Evolutionary conservation across 805 yeast species (phyloP), one percentile per base, ranked within the genome.

Genomic region (Yamadazyma sp.): DNA sequence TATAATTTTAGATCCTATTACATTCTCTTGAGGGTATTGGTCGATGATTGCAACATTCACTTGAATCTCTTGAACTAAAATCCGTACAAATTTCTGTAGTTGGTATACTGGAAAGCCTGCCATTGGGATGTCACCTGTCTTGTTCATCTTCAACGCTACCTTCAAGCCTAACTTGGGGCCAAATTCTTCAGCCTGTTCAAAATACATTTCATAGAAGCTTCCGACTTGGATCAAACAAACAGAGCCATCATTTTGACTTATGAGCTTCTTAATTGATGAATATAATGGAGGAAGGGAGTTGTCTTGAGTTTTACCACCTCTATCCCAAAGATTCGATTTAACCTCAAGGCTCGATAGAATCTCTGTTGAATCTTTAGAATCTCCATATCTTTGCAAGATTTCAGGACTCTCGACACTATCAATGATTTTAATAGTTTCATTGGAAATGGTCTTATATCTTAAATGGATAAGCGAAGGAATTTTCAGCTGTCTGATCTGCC

Each of bases 31-130:
- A 5, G 60, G 60, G 39, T 40, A 55, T 57, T 91, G 94, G 47
- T 86, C 93, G n/a, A 86, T 77, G 5, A 89, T 69, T 0, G 91
- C 95, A 0, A 88, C 97, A 35, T 80, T 82, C 32, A 72, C 68
- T 2, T 80, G 80, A 15, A 75, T 58, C 23, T 80, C 86, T 36
- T 80, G 79, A 2, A 93, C 94, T 18, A 89, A 69, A 0, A 80
- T 67, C 48, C 78, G 78, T 23, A 88, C 73, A 52, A 86, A 89
- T 39, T 87, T 75, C 36, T 80, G 84, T 13, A 88, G 57, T 38
- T 80, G 86, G 27, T 62, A 59, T 4, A 75, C 66, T 0, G 98
- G 98, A 49, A 93, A 93, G 0, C 98, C 98, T 0, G 97, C 86
- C 84, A 93, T 87, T 0, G 95, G 77, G 0, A 83, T 71, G 3